Conservation (phyloP, 2,329 filamentous ascomycete species). For the Colletotrichum eleusines region DNA sequence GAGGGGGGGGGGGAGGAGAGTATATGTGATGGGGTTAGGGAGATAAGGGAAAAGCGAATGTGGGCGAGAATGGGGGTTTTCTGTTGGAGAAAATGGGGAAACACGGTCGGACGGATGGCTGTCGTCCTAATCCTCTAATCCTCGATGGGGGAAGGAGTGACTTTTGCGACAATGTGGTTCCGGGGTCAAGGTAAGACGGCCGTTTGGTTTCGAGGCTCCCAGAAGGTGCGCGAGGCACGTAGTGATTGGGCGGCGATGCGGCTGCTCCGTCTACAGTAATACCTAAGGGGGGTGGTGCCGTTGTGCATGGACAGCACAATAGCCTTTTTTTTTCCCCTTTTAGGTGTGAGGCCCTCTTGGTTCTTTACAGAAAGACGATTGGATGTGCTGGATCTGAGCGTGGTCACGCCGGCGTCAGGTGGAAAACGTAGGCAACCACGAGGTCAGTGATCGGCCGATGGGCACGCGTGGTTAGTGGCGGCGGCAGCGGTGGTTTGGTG, state of each 20-base stretch:
- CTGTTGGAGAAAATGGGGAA: slow-evolving; percentile 22
- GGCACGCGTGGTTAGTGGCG: slow-evolving; percentile 22
- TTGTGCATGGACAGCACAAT: slow-evolving; percentile 7
- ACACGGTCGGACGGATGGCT: slow-evolving; percentile 23
- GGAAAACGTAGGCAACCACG: slow-evolving; percentile 34
- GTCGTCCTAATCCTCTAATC: slow-evolving; percentile 36
- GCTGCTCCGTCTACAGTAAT: not conserved
- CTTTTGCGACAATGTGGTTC: slow-evolving; percentile 30
- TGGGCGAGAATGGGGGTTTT: slow-evolving; percentile 15
- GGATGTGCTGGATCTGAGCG: slow-evolving; percentile 20
- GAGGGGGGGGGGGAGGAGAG: not conserved
- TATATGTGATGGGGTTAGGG: not conserved
- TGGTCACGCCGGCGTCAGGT: slow-evolving; percentile 36
- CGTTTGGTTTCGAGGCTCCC: slow-evolving; percentile 7
- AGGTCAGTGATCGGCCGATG: slow-evolving; percentile 39
- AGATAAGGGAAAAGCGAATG: slow-evolving; percentile 11
- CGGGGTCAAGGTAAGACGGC: slow-evolving; percentile 17
- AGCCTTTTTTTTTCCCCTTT: not conserved
- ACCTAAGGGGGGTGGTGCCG: not conserved
- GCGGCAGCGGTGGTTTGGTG: not conserved
- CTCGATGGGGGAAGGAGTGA: slow-evolving; percentile 7
- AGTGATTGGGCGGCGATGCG: not conserved
- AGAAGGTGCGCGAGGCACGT: slow-evolving; percentile 3
- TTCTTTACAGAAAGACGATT: not conserved
- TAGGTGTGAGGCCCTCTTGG: not conserved